These are phyloP conservation scores for Cicer judaicum DNA, from an alignment of 306 rosid genomes.

Conservation along the genomic window DNA sequence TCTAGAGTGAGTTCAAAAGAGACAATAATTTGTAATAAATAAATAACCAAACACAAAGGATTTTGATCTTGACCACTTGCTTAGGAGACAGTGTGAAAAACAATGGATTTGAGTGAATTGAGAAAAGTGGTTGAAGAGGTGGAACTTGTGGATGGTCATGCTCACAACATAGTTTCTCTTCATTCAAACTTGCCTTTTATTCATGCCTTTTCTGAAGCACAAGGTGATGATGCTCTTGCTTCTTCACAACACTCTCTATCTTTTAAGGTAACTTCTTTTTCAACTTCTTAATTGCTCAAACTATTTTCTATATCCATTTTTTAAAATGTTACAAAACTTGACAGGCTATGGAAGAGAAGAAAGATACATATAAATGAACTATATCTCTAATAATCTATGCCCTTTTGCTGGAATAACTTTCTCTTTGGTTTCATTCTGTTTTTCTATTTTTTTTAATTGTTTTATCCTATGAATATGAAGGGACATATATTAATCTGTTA, in stretches of 20 bases:
- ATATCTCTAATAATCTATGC: too few species aligned
- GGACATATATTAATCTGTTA: not conserved
- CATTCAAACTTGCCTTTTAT: conserved; percentile 70
- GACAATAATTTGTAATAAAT: too few species aligned
- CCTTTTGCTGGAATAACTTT: too few species aligned
- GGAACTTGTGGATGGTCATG: conserved; percentile 84
- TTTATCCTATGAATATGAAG: not conserved
- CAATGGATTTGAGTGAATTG: conserved; percentile 75
- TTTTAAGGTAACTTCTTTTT: conserved; percentile 62
- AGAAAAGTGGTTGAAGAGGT: conserved; percentile 63
- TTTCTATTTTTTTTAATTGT: not conserved
- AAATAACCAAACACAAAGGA: too few species aligned
- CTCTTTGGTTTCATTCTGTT: too few species aligned
- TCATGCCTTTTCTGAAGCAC: conserved; percentile 71
- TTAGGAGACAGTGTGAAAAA: not conserved
- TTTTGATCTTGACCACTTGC: too few species aligned
- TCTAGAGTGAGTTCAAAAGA: too few species aligned
- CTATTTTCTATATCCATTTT: too few species aligned
- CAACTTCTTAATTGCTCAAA: too few species aligned
- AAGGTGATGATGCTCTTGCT: conserved; percentile 69
- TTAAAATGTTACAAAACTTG: too few species aligned
- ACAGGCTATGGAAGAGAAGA: too few species aligned
- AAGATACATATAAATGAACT: too few species aligned
- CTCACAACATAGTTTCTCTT: conserved; percentile 78
- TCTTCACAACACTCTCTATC: conserved; percentile 64